Base-by-base conservation (phyloP, 805 yeast genomes). In the Candida silvatica region DNA sequence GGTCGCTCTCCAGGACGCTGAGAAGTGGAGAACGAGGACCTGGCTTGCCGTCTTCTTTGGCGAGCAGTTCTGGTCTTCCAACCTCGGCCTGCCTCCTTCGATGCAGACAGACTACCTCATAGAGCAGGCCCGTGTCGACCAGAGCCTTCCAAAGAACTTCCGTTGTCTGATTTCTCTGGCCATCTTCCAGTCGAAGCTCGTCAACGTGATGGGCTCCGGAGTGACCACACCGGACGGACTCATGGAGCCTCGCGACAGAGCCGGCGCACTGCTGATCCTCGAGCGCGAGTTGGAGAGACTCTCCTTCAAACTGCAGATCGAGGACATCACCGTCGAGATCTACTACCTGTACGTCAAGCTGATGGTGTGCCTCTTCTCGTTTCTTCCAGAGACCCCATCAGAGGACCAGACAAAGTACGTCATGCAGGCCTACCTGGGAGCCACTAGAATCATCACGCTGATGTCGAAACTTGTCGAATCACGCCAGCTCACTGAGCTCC, bases 41-140 rank as follows among this genome's bases (percentile, higher is more conserved):
- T 88, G 97, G 97, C 61, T 86, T 20, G 87, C 90, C 3, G 80
- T 84, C 3, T 88, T 82, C 55, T 81, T 87, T 50, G 69, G 85
- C 31, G 96, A 87, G 52, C 94, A 87, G 46, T 81, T 86, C 50
- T 84, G 95, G 92, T 80, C 94, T 4, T 80, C 94, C 9, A 74
- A 78, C 25, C 58, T 87, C 30, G 97, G 97, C 0, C 61, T 88
- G 34, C 97, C 97, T 1, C 88, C 95, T 1, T 77, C 86, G 4
- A 71, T 84, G 46, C 84, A 78, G 39, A 80, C 88, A 0, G 97
- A 88, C 55, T 84, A 78, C 51, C 61, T 87, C 28, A 62, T 88
- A 23, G 95, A 87, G 46, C 75, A 71, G 48, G 94, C 94, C 0
- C 64, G 88, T 39, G 59, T 77, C 27, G 92, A 83, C 49, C 59